These are phyloP conservation scores for Rachicladosporium sp. DNA, from an alignment of 2,329 filamentous ascomycete genomes.

Conservation along the genomic window DNA sequence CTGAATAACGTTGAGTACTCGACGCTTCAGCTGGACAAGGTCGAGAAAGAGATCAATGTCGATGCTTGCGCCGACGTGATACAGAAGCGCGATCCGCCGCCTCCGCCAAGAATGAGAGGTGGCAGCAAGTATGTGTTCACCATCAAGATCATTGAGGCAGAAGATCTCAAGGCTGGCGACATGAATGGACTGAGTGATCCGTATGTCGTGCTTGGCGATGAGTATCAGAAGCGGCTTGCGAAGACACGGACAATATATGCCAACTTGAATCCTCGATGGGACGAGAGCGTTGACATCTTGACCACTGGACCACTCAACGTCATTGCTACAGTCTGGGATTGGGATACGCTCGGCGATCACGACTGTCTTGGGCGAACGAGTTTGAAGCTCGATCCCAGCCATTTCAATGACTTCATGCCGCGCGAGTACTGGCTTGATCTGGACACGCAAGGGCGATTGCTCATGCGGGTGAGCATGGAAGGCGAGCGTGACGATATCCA, in stretches of 20 bases:
- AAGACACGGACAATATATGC: slow-evolving; percentile 88
- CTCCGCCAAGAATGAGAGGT: slow-evolving; percentile 44
- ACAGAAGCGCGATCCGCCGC: slow-evolving; percentile 58
- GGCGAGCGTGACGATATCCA: slow-evolving; percentile 96
- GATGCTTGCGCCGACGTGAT: slow-evolving; percentile 80
- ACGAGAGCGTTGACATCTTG: slow-evolving; percentile 92
- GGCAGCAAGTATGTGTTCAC: slow-evolving; percentile 92
- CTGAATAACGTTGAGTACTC: slow-evolving; percentile 96
- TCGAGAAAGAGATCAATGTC: slow-evolving; percentile 82
- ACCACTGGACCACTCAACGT: slow-evolving; percentile 85
- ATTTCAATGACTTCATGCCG: slow-evolving; percentile 91
- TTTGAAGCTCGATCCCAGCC: slow-evolving; percentile 90
- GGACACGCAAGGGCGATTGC: slow-evolving; percentile 80
- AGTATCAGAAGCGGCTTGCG: slow-evolving; percentile 91
- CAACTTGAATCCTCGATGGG: slow-evolving; percentile 89
- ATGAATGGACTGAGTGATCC: slow-evolving; percentile 89
- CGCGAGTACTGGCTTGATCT: slow-evolving; percentile 96
- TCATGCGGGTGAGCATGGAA: slow-evolving; percentile 95
- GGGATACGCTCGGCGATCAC: slow-evolving; percentile 92
- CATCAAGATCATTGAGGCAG: slow-evolving; percentile 95
- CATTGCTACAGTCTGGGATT: slow-evolving; percentile 96
- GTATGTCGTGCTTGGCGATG: slow-evolving; percentile 91
- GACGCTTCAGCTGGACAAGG: slow-evolving; percentile 77
- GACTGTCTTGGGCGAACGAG: slow-evolving; percentile 96
- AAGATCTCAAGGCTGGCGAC: slow-evolving; percentile 96